Base-by-base conservation (phyloP, 345 rosid genomes). In the Salix brachista region DNA sequence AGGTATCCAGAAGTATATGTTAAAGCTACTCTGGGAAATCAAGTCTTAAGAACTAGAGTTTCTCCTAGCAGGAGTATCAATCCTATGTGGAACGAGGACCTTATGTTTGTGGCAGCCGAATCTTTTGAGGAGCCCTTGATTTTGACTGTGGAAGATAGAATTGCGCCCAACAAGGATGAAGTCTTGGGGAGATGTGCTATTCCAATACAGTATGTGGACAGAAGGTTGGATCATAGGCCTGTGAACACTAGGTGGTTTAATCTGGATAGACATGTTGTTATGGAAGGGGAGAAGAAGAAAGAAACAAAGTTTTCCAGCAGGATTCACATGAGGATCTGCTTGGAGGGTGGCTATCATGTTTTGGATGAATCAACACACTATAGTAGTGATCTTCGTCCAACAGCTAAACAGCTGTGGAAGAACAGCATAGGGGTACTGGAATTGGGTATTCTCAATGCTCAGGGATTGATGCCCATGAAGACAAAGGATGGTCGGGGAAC, bases 271-370 rank as follows among this genome's bases (percentile, higher is more conserved):
- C 94, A 86, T 72, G 80, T 80, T 79, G 84, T 82, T 36, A 36
- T 36, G 23, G 88, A 84, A 54, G 90, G 87, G 77, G 91, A 79
- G 72, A 94, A 88, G 81, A 94, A 89, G 89, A 92, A 81, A 77
- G 94, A 91, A 75, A 91, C 77, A n/a, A 94, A 94, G 72, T 96
- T 96, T 79, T 84, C 98, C 8, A 96, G 98, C 85, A 89, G 88
- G 91, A 92, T 96, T 76, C 84, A 85, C 80, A 69, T 89, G 60
- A 76, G 85, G 64, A 11, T 90, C 28, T 86, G 90, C 82, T 69
- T 96, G 66, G 98, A 96, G 66, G 92, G 93, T 9, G 97, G 99
- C n/a, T 94, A 94, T 80, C 98, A 96, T 81, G 98, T 94, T 73
- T 92, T 96, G 54, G 99, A 96, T 14, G 99, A 96, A 83, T 90